phyloP scores from a whole-genome alignment of 2,329 filamentous ascomycete genomes.

The Microsporum canis region DNA sequence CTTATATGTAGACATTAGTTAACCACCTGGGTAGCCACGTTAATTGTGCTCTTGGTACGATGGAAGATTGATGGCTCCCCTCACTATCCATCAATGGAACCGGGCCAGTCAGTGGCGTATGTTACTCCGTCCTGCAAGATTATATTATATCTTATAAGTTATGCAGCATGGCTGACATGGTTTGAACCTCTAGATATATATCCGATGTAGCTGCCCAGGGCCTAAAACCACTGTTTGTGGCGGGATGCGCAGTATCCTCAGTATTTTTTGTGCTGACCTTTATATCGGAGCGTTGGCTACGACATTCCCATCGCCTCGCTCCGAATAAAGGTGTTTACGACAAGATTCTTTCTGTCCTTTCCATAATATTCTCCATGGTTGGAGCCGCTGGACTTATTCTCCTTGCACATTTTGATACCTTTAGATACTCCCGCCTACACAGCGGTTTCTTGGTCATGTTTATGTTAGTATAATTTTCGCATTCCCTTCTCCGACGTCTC shows the following conservation, averaged over 20 bases:
- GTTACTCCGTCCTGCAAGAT: constrained; percentile 10
- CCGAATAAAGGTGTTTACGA: constrained; percentile 49
- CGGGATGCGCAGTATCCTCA: constrained; percentile 52
- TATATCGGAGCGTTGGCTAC: constrained; percentile 68
- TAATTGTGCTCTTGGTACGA: constrained; percentile 48
- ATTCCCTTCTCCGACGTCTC: neutral
- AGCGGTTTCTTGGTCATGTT: constrained; percentile 70
- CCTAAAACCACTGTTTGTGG: constrained; percentile 53
- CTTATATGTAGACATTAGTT: neutral
- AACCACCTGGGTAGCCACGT: constrained; percentile 37
- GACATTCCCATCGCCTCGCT: constrained; percentile 66
- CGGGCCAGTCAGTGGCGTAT: constrained; percentile 45
- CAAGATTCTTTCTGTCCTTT: constrained; percentile 29
- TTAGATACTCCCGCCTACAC: constrained; percentile 56
- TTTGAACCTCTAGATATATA: constrained; percentile 27
- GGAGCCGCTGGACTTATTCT: constrained; percentile 74
- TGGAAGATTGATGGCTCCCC: constrained; percentile 46
- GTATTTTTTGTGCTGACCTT: constrained; percentile 74
- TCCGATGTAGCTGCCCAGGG: constrained; percentile 47
- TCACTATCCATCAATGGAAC: constrained; percentile 41
- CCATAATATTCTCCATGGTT: constrained; percentile 52
- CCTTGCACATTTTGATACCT: constrained; percentile 75
- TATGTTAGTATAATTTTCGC: constrained; percentile 38
- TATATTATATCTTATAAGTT: neutral
- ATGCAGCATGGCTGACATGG: neutral